Base-by-base conservation (phyloP, 805 yeast species). In the Myxozyma neotropica region DNA sequence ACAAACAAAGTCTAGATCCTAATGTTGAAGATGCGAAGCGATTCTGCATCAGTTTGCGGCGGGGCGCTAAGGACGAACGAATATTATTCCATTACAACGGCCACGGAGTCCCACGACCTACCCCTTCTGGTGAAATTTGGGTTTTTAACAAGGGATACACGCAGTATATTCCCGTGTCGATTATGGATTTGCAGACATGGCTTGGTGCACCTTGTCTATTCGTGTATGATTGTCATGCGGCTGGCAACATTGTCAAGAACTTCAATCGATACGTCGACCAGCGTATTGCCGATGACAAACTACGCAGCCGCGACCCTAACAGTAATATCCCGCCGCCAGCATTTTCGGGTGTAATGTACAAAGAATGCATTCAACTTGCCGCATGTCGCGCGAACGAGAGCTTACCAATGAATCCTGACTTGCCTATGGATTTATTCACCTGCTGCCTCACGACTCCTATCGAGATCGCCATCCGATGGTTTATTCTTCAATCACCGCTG, bases 31-130 rank as follows among this genome's bases (percentile, higher is more conserved):
- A 94, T 70, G 87, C 91, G 40, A 93, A 93, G 71, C 79, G 97
- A 50, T 88, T 92, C 67, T 92, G 97, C 72, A 87, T 89, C 66
- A 88, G 95, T 0, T 76, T 94, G 60, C 79, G 99, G 66, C 80
- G 97, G 57, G 87, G 88, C 58, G 96, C 97, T 1, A 89, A 92
- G 70, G 97, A 93, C 63, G 98, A 93, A 71, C 80, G 99, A 60
- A 88, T 93, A 8, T 73, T 94, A 55, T 93, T 94, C 72, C 98
- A 94, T 72, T 94, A 94, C 72, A 94, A 94, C 68, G 99, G 99
- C 5, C 99, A 94, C 71, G 99, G 99, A 24, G 99, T 94, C 1
- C 99, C 99, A 0, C 90, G 90, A 68, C 98, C 99, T 0, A 94
- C 99, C 0, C 85, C 90, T 36, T 84, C 92, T 47, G 99, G 99